These are phyloP conservation scores for Pichia sp. DNA, from an alignment of 1,139 yeast species.

Conservation along the genomic window DNA sequence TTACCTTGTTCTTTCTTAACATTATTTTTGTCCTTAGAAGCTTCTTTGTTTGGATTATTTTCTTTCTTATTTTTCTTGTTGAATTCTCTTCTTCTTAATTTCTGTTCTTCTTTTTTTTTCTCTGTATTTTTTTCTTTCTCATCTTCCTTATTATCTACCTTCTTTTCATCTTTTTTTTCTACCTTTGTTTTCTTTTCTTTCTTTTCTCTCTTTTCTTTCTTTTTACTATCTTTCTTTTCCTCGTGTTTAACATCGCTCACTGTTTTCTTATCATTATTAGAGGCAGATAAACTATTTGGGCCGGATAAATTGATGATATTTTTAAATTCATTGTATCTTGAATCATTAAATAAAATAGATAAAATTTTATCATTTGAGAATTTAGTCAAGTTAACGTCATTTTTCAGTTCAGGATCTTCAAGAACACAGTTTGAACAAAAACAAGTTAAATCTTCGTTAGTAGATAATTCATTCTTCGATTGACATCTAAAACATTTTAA, in stretches of 20 bases:
- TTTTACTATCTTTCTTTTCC: not conserved
- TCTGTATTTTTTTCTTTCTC: not conserved
- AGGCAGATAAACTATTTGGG: not conserved
- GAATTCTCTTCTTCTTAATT: not conserved
- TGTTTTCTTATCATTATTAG: not conserved
- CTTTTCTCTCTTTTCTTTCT: not conserved
- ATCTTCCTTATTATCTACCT: not conserved
- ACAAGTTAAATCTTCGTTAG: slow-evolving; percentile 1
- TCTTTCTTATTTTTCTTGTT: not conserved
- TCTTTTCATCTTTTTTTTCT: not conserved
- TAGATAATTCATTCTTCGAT: not conserved
- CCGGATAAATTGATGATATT: not conserved
- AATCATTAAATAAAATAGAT: slow-evolving; percentile 4
- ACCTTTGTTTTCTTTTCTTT: not conserved
- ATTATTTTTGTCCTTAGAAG: not conserved
- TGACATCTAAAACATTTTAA: slow-evolving; percentile 9
- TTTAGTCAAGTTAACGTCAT: not conserved
- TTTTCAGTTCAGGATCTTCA: not conserved
- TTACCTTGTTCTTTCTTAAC: not conserved
- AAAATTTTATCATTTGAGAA: slow-evolving; percentile 1
- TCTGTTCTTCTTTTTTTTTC: not conserved
- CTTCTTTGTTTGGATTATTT: not conserved
- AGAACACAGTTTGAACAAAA: slow-evolving; percentile 9
- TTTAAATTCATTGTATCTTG: not conserved
- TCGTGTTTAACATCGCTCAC: not conserved